A percentile compares a stretch with the other conserved stretches of the same genome.
Evolutionary conservation across 768 basidiomycete genomes (phyloP).

Genomic region (Lactifluus hygrophoroides): DNA sequence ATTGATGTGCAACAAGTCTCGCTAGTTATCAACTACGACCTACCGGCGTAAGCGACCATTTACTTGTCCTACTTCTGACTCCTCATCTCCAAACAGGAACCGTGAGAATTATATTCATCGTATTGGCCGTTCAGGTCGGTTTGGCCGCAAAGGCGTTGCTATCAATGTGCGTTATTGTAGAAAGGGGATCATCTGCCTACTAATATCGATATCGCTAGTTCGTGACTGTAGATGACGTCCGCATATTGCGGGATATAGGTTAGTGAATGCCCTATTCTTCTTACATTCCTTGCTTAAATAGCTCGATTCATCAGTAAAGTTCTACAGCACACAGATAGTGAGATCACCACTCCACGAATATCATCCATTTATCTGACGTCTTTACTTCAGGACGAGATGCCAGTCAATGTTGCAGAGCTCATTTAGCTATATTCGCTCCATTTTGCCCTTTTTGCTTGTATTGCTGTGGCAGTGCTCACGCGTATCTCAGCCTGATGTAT

Average conservation of each 20-base stretch:
- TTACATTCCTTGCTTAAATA: not conserved
- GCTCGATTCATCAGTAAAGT: constrained; percentile 59
- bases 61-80: constrained; percentile 7
- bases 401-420: constrained; percentile 93
- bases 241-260: constrained; percentile 96
- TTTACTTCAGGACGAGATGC: constrained; percentile 85
- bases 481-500: constrained; percentile 2
- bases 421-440: constrained; percentile 44
- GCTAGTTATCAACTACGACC: constrained; percentile 93
- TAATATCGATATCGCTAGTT: constrained; percentile 41
- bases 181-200: not conserved
- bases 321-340: constrained; percentile 92
- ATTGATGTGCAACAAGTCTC: constrained; percentile 99
- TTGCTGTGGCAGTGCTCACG: constrained; percentile 5
- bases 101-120: constrained; percentile 99
- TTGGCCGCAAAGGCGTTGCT: constrained; percentile 98
- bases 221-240: constrained; percentile 91
- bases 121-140: constrained; percentile 97
- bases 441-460: constrained; percentile 5
- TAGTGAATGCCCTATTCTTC: constrained; percentile 26
- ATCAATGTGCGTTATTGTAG: constrained; percentile 68
- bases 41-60: constrained; percentile 65
- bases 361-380: constrained; percentile 21
- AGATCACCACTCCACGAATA: constrained; percentile 22
- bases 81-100: constrained; percentile 41